Evolutionary conservation across 2,329 filamentous ascomycete genomes (phyloP).

Genomic region (Ilyonectria sp.): DNA sequence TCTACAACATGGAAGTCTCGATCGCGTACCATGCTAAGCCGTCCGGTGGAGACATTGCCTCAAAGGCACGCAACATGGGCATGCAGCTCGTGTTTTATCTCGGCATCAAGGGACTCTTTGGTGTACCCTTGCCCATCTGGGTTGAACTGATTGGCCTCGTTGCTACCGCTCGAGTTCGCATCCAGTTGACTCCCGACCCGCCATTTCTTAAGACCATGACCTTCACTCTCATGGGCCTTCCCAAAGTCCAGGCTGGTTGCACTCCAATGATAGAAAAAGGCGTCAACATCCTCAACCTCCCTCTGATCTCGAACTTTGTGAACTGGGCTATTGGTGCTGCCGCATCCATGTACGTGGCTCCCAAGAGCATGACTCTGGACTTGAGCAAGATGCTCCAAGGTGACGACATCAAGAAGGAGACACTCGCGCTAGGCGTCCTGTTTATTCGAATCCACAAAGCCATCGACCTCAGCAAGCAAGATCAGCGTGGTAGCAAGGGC

Average conservation of each 20-base stretch:
- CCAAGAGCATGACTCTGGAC: conserved; percentile 94
- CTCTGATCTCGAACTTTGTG: conserved; percentile 95
- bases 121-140: conserved; percentile 88
- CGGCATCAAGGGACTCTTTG: conserved; percentile 89
- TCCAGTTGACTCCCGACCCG: conserved; percentile 90
- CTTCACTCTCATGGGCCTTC: conserved; percentile 94
- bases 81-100: conserved; percentile 97
- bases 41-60: conserved; percentile 77
- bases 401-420: conserved; percentile 93
- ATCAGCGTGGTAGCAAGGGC: conserved; percentile 83
- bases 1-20: conserved; percentile 92
- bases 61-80: conserved; percentile 94
- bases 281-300: conserved; percentile 91
- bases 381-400: conserved; percentile 92
- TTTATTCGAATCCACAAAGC: conserved; percentile 95
- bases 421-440: conserved; percentile 87
- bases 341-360: conserved; percentile 91
- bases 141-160: conserved; percentile 94
- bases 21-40: conserved; percentile 93
- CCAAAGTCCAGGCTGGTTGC: conserved; percentile 90
- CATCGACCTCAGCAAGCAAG: conserved; percentile 90
- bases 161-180: conserved; percentile 84
- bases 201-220: conserved; percentile 94
- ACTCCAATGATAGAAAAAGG: conserved; percentile 93
- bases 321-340: conserved; percentile 94